Base-by-base conservation (phyloP, 108 stramenopile species). In the Cyclotella kingstonii region DNA sequence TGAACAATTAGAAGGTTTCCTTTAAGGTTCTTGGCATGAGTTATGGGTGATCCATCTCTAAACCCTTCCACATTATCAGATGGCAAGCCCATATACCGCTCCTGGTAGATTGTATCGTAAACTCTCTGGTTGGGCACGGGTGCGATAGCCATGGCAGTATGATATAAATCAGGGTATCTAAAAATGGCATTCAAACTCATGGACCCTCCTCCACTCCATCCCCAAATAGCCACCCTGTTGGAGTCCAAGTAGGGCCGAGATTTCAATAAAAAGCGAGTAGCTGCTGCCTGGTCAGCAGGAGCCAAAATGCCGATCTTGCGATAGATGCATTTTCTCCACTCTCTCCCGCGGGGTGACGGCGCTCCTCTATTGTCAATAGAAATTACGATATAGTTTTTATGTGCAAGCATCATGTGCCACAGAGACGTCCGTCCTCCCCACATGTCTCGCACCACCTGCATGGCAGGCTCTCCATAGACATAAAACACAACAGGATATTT, bases 111-210 rank as follows among this genome's bases (percentile, higher is more conserved):
- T 12, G 71, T 60, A 29, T 73, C 71, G 19, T 73, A 72, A 8
- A 73, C 71, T 52, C 71, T 39, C 50, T 73, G 71, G 36, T 73
- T 73, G 2, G 71, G 71, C 11, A 73, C 71, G 3, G 71, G 71
- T n/a, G 71, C 71, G 45, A 73, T 58, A 1, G 71, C 55, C 71
- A 73, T 73, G n/a, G 71, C 62, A 29, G 44, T 48, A 23, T 54
- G 63, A 42, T 73, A 73, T 6, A 73, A 50, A 39, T 73, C 57
- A 25, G 71, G 71, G 54, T 64, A 64, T 35, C 71, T 28, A 52
- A 73, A 73, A 28, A 73, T 73, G 45, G 71, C 71, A 65, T 73
- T 73, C 57, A 73, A 46, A 46, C 71, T 73, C 71, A 73, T 73
- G 7, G 63, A 64, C 14, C 71, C 71, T 41, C 71, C 71, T 59